A percentile compares a stretch with the other conserved stretches of the same genome.
Evolutionary conservation across 805 yeast species (phyloP).

Genomic region (Cyberlindnera xishuangbannaensis): DNA sequence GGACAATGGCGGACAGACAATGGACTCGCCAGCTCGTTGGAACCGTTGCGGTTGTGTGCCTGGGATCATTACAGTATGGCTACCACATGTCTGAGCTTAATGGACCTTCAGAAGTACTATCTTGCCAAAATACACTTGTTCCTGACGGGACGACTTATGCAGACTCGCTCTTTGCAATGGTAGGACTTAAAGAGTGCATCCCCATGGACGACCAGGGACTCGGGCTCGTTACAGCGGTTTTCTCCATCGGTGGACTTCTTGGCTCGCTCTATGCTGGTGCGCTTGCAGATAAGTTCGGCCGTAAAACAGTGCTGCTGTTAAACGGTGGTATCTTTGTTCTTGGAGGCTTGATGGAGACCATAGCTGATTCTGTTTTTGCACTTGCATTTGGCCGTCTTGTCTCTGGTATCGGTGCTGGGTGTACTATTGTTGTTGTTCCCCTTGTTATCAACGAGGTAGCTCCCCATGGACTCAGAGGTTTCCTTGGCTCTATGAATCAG

Average conservation of each 20-base stretch:
- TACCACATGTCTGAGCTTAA: slow-evolving; percentile 93
- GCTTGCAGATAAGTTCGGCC: slow-evolving; percentile 60
- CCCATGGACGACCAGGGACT: slow-evolving; percentile 49
- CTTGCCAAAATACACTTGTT: slow-evolving; percentile 39
- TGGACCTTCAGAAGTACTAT: slow-evolving; percentile 72
- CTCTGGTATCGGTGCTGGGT: slow-evolving; percentile 85
- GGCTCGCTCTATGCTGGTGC: slow-evolving; percentile 68
- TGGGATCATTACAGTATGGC: slow-evolving; percentile 86
- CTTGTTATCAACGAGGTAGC: slow-evolving; percentile 75
- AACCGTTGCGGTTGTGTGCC: slow-evolving; percentile 53
- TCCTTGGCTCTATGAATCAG: slow-evolving; percentile 87
- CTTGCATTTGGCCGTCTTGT: slow-evolving; percentile 66
- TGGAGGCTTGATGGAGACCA: slow-evolving; percentile 60
- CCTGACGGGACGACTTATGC: slow-evolving; percentile 22
- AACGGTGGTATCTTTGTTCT: slow-evolving; percentile 47
- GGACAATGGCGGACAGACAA: slow-evolving; percentile 8
- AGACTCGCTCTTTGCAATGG: slow-evolving; percentile 23
- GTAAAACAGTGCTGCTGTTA: slow-evolving; percentile 46
- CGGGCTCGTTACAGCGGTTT: slow-evolving; percentile 73
- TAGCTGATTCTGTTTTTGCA: slow-evolving; percentile 35
- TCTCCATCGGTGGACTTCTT: slow-evolving; percentile 77
- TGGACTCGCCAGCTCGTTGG: slow-evolving; percentile 30
- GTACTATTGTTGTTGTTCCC: slow-evolving; percentile 81
- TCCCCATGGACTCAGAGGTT: slow-evolving; percentile 63
- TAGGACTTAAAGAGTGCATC: slow-evolving; percentile 52